Percentiles rank a stretch among this genome's conserved stretches.
Evolutionary conservation across 805 yeast genomes (phyloP).

Genomic region (Starmerella khaoyaiensis): DNA sequence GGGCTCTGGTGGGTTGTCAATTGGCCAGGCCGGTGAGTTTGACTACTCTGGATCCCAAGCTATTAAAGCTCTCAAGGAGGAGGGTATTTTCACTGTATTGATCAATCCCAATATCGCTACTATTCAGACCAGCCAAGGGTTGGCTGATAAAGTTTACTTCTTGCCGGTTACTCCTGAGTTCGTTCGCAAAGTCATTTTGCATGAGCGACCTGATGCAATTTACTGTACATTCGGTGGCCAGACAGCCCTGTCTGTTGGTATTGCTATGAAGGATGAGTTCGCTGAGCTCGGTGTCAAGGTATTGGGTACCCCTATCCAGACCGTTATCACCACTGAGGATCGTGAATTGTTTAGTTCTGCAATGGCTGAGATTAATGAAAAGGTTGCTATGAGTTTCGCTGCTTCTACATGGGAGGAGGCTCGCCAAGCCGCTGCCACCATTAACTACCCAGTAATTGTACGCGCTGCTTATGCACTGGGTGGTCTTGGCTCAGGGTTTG

Average conservation of each 20-base stretch:
- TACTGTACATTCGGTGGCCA: constrained; percentile 98
- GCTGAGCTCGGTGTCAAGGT: constrained; percentile 85
- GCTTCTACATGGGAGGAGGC: constrained; percentile 75
- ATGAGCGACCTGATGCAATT: constrained; percentile 94
- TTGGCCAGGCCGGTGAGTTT: constrained; percentile 99
- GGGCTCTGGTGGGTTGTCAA: constrained; percentile 96
- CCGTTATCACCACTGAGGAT: constrained; percentile 94
- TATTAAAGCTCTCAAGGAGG: constrained; percentile 94
- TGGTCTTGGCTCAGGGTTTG: constrained; percentile 97
- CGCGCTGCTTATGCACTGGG: constrained; percentile 97
- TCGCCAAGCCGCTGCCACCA: constrained; percentile 63
- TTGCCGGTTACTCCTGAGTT: constrained; percentile 96
- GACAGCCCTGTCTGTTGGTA: constrained; percentile 94
- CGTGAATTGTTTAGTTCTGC: constrained; percentile 90
- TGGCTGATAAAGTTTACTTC: constrained; percentile 96
- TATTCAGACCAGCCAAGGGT: constrained; percentile 92
- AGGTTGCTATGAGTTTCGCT: constrained; percentile 87
- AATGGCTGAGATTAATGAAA: constrained; percentile 89
- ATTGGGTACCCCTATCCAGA: constrained; percentile 90
- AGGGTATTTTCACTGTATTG: constrained; percentile 88
- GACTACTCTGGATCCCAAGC: constrained; percentile 99
- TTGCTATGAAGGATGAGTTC: constrained; percentile 87
- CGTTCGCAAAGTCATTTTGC: constrained; percentile 85
- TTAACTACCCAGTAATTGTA: constrained; percentile 90
- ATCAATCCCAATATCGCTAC: constrained; percentile 98